Evolutionary conservation across 2,329 filamentous ascomycete species (phyloP).

Genomic region (Botryotinia calthae): DNA sequence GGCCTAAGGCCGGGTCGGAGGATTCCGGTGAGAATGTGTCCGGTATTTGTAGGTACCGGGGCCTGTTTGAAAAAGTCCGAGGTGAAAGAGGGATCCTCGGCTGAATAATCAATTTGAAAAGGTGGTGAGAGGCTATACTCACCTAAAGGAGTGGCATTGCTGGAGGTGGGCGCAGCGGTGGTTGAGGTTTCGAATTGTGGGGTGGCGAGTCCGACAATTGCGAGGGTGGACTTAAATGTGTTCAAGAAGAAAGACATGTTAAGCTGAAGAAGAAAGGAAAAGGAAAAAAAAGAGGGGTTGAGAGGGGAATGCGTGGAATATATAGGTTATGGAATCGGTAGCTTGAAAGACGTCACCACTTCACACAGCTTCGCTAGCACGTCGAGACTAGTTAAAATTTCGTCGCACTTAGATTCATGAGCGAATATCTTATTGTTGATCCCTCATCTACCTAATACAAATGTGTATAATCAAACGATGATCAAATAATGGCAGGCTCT

Average conservation of each 20-base stretch:
- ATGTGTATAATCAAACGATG: not conserved
- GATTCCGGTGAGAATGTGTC: not conserved
- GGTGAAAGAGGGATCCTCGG: not conserved
- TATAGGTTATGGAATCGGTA: not conserved
- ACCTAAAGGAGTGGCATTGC: not conserved
- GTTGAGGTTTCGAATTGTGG: not conserved
- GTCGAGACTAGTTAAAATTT: not conserved
- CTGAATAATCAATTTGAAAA: not conserved
- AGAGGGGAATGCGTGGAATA: not conserved
- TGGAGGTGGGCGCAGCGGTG: constrained; percentile 4
- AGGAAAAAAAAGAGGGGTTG: not conserved
- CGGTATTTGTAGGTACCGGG: not conserved
- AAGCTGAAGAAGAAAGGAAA: not conserved
- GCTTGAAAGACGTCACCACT: not conserved
- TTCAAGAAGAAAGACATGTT: constrained; percentile 1
- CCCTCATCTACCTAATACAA: not conserved
- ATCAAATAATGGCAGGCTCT: not conserved
- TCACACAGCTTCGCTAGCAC: not conserved
- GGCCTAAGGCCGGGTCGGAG: not conserved
- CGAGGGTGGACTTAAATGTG: not conserved
- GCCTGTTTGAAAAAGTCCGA: not conserved
- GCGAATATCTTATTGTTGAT: not conserved
- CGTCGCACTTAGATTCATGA: not conserved
- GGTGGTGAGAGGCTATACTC: not conserved
- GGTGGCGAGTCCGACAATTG: not conserved